Evolutionary conservation across 2,329 filamentous ascomycete species (phyloP), one percentile per base, ranked within the genome.

Genomic region (Corynespora cassiicola): DNA sequence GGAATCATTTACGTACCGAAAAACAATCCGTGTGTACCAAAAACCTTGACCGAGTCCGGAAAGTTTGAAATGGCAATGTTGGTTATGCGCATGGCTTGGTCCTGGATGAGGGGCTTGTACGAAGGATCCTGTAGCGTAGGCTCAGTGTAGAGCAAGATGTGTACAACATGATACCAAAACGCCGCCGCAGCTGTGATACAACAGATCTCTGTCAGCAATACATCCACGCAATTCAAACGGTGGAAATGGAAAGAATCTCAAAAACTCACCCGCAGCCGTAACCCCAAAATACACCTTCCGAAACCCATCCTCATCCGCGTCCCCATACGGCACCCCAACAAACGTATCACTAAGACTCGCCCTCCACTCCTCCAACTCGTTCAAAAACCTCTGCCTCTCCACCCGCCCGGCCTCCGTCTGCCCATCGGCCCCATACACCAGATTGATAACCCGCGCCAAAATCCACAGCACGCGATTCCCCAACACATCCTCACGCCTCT

Each of bases 41-140:
- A 65, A 0, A 65, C 60, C 27, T 58, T 50, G 15, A 67, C 26
- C 4, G 57, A 48, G 12, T 61, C 56, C 4, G 61, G 61, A 24
- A 67, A 63, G 12, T 65, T 61, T 2, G 62, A 65, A 2, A 64
- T 58, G 4, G 56, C 56, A 32, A 65, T 65, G 21, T 61, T 54
- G 5, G 53, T 54, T 7, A 61, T 47, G n/a, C 42, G 36, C 41
- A 59, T 59, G 7, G 58, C 59, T 19, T 66, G 55, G 6, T 61
- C 53, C 31, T 65, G 63, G 3, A 66, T 56, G 14, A 59, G 38
- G 2, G 56, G 46, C 9, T 41, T 33, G 22, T 60, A 61, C n/a
- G 46, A 45, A 17, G 50, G 44, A 20, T 61, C 54, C 32, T 62
- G 56, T 7, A 65, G 32, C 6, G 34, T 43, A 2, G 61, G 63